These are phyloP conservation scores for Phaffomyces antillensis DNA, from an alignment of 805 yeast genomes.

Conservation along the genomic window DNA sequence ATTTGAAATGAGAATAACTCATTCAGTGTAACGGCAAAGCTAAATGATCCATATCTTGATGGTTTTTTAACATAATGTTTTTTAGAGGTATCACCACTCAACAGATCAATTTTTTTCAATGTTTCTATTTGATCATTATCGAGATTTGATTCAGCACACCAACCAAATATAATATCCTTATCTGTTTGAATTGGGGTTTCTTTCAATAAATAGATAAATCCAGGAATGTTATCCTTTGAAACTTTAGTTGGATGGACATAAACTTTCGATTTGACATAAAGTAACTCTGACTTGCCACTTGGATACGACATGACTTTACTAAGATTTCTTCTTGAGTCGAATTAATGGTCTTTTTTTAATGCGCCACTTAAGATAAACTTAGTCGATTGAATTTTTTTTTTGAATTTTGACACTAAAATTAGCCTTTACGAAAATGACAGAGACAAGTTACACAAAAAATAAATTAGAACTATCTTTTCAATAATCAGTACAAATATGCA, in stretches of 20 bases:
- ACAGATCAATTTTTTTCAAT: slow-evolving; percentile 45
- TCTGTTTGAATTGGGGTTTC: slow-evolving; percentile 39
- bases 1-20: slow-evolving; percentile 73
- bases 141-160: slow-evolving; percentile 54
- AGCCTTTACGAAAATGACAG: too few species aligned
- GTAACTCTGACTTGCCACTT: slow-evolving; percentile 21
- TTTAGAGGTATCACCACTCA: background rate
- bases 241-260: slow-evolving; percentile 77
- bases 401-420: too few species aligned
- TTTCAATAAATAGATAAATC: slow-evolving; percentile 60
- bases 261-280: slow-evolving; percentile 56
- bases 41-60: slow-evolving; percentile 43
- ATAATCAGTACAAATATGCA: too few species aligned
- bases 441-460: too few species aligned
- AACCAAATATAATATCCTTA: slow-evolving; percentile 52
- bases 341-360: too few species aligned
- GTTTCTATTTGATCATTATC: slow-evolving; percentile 38
- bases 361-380: too few species aligned
- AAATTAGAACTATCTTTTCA: too few species aligned
- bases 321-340: too few species aligned
- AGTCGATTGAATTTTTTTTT: too few species aligned
- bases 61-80: slow-evolving; percentile 44
- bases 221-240: slow-evolving; percentile 71
- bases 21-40: slow-evolving; percentile 57
- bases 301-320: slow-evolving; percentile 2